Conservation (phyloP, 2,329 filamentous ascomycete species). For the Fusarium concolor region DNA sequence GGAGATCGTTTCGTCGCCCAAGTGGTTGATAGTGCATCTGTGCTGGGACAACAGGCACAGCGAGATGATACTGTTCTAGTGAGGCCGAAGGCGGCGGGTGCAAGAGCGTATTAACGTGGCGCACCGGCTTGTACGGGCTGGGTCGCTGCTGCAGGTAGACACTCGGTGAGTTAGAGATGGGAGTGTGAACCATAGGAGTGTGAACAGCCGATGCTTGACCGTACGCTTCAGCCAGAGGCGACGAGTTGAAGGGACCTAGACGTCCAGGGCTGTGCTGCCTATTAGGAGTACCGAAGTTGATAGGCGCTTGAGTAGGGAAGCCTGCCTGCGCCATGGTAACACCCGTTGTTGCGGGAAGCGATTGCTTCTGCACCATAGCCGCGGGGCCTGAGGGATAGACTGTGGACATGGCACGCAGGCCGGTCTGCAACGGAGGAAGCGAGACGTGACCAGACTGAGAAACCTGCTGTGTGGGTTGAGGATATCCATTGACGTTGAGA, state of each 20-base stretch:
- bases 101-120: slow-evolving; percentile 89
- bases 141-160: slow-evolving; percentile 88
- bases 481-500: slow-evolving; percentile 55
- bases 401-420: slow-evolving; percentile 79
- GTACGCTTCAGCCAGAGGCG: slow-evolving; percentile 74
- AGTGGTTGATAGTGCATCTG: slow-evolving; percentile 88
- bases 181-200: slow-evolving; percentile 69
- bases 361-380: slow-evolving; percentile 54
- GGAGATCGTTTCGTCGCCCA: slow-evolving; percentile 74
- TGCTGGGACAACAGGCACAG: slow-evolving; percentile 68
- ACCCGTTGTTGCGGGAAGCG: slow-evolving; percentile 42
- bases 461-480: slow-evolving; percentile 46
- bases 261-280: slow-evolving; percentile 66
- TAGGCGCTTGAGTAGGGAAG: slow-evolving; percentile 48
- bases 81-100: slow-evolving; percentile 86
- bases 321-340: slow-evolving; percentile 38
- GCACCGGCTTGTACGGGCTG: slow-evolving; percentile 92
- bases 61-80: slow-evolving; percentile 77
- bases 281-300: slow-evolving; percentile 62
- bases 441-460: slow-evolving; percentile 58
- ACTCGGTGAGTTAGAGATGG: slow-evolving; percentile 84
- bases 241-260: slow-evolving; percentile 66
- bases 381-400: slow-evolving; percentile 72
- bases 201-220: slow-evolving; percentile 64
- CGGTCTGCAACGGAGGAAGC: slow-evolving; percentile 70